Evolutionary conservation across 1,284 basidiomycete genomes (phyloP).

Genomic region (Fomitopsis pinicola): DNA sequence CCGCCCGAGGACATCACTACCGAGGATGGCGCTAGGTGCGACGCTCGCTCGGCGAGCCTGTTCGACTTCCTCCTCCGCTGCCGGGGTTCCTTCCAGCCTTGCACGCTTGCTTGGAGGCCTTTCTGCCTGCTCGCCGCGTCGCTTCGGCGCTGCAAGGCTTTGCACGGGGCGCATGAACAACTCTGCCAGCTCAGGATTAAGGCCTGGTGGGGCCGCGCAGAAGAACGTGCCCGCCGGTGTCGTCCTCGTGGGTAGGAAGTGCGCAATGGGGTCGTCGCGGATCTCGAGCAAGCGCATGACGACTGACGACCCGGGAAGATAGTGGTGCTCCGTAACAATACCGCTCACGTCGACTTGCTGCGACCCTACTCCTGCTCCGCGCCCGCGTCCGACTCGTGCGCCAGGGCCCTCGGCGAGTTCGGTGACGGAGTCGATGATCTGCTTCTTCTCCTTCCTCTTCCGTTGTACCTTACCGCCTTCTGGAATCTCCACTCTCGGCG

Average conservation of each 20-base stretch:
- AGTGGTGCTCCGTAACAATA: conserved; percentile 77
- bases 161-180: conserved; percentile 76
- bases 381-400: conserved; percentile 47
- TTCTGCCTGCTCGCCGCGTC: conserved; percentile 31
- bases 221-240: conserved; percentile 71
- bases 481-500: conserved; percentile 43
- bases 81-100: conserved; percentile 45
- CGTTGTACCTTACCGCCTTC: conserved; percentile 18
- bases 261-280: conserved; percentile 76
- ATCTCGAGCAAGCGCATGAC: conserved; percentile 83
- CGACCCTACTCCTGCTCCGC: conserved; percentile 51
- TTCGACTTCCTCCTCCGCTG: conserved; percentile 44
- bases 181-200: conserved; percentile 76
- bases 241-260: conserved; percentile 80
- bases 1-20: conserved; percentile 45
- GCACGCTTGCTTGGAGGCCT: conserved; percentile 45
- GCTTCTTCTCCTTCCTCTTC: conserved; percentile 66
- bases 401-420: conserved; percentile 77
- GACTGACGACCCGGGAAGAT: conserved; percentile 77
- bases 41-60: conserved; percentile 62
- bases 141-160: conserved; percentile 41
- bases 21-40: conserved; percentile 50
- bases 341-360: conserved; percentile 64
- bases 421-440: conserved; percentile 79
- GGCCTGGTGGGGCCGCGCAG: conserved; percentile 76